These are phyloP conservation scores for Phytopythium mirpurense DNA, from an alignment of 352 stramenopile genomes.

Conservation along the genomic window DNA sequence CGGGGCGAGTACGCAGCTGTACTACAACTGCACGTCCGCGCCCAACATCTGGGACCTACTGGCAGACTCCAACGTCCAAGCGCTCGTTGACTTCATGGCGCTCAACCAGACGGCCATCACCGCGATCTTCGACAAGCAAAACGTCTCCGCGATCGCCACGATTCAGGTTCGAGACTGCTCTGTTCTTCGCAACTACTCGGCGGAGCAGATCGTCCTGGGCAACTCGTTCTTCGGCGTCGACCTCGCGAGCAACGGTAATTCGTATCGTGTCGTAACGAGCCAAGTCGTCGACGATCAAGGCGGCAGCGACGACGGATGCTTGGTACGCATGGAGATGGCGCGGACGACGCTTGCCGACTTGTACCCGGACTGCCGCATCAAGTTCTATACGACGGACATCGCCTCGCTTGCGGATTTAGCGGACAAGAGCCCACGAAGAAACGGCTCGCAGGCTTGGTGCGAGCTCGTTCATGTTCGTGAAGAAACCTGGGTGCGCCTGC, in stretches of 20 bases:
- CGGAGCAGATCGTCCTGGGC: not conserved
- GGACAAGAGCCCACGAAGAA: not conserved
- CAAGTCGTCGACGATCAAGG: not conserved
- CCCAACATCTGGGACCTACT: conserved; percentile 5
- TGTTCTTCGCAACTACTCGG: conserved; percentile 1
- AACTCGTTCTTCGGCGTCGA: not conserved
- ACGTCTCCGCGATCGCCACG: not conserved
- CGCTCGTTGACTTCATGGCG: not conserved
- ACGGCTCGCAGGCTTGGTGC: not conserved
- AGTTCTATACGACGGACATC: conserved; percentile 3
- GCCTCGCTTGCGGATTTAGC: not conserved
- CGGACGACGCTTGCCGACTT: not conserved
- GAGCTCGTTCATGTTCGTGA: conserved; percentile 1
- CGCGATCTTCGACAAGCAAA: conserved; percentile 1
- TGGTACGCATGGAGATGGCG: not conserved
- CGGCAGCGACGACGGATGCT: not conserved
- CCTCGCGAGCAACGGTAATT: not conserved
- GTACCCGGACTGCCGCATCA: conserved; percentile 2
- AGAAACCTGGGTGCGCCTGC: not conserved
- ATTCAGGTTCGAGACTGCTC: not conserved
- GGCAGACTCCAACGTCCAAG: not conserved
- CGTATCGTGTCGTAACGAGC: not conserved
- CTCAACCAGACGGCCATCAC: not conserved
- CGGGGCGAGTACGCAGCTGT: not conserved
- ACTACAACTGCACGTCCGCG: conserved; percentile 3